Percentiles rank a stretch among this genome's conserved stretches.
These are phyloP conservation scores for Zizania latifolia DNA, from an alignment of 176 grass and related monocot species.

Conservation along the genomic window DNA sequence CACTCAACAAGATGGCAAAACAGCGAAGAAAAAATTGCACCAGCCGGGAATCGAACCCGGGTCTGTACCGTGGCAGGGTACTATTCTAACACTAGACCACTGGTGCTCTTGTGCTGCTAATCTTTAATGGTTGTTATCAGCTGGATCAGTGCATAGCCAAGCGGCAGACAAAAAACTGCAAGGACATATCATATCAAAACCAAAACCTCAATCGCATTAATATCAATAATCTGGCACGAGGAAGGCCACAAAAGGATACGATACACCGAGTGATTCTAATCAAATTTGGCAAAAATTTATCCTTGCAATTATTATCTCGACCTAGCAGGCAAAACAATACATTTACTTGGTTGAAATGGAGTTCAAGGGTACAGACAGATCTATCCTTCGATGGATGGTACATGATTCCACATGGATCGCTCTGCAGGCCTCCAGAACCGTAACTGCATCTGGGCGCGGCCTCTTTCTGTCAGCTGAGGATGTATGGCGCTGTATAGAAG, in stretches of 20 bases:
- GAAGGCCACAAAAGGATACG: neutral
- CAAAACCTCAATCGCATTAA: neutral
- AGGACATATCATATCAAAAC: neutral
- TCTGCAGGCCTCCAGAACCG: conserved; percentile 15
- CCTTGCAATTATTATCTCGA: conserved; percentile 20
- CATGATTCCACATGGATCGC: conserved; percentile 20
- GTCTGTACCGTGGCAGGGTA: conserved; percentile 81
- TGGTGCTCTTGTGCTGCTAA: neutral
- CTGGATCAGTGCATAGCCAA: neutral
- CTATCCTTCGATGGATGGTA: conserved; percentile 7
- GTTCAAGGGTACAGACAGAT: conserved; percentile 44
- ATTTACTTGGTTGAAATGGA: conserved; percentile 42
- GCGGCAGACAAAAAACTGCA: neutral
- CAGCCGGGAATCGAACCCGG: conserved; percentile 59
- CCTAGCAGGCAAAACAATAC: conserved; percentile 37
- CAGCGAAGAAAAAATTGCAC: neutral
- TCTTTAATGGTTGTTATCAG: too few relatives aligned
- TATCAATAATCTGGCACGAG: neutral
- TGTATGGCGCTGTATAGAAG: too few relatives aligned
- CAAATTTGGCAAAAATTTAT: conserved; percentile 34
- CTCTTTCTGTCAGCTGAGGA: conserved; percentile 26
- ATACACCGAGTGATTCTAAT: neutral
- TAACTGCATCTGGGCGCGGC: conserved; percentile 20
- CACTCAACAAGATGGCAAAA: too few relatives aligned
- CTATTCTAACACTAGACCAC: conserved; percentile 80